Percentiles rank a stretch among this genome's conserved stretches.
Conservation (phyloP, 805 yeast species). For the Teunomyces tritomae region DNA sequence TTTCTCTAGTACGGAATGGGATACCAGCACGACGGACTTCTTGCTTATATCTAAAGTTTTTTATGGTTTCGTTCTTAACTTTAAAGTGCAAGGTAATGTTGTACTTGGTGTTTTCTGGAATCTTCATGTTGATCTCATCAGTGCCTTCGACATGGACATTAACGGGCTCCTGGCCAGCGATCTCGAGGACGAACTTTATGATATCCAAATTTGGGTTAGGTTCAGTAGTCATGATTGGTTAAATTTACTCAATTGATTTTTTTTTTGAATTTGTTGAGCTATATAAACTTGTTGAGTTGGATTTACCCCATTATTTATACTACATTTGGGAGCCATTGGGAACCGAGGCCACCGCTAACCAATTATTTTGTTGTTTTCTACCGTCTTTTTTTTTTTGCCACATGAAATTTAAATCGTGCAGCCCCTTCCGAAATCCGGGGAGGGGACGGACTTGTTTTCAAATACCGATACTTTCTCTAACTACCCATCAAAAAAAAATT, state of each 20-base stretch:
- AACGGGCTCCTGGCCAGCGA: slow-evolving; percentile 27
- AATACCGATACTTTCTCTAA: not conserved
- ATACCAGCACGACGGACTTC: slow-evolving; percentile 36
- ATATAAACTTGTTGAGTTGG: not conserved
- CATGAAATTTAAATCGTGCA: not conserved
- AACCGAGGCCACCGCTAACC: not conserved
- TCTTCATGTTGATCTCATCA: slow-evolving; percentile 25
- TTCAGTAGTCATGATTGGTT: slow-evolving; percentile 6
- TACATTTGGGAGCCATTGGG: not conserved
- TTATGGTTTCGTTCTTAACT: slow-evolving; percentile 26
- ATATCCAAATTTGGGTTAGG: slow-evolving; percentile 34
- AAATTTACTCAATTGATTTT: not conserved
- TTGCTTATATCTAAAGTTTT: slow-evolving; percentile 33
- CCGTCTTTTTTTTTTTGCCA: not conserved
- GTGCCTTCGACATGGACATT: slow-evolving; percentile 26
- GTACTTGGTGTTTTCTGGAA: slow-evolving; percentile 39
- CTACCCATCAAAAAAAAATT: not conserved
- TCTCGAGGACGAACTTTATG: slow-evolving; percentile 25
- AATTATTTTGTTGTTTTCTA: not conserved
- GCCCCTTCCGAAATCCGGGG: not conserved
- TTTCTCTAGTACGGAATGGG: slow-evolving; percentile 27
- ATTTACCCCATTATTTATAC: slow-evolving; percentile 1
- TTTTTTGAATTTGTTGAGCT: not conserved
- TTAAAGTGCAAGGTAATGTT: slow-evolving; percentile 30
- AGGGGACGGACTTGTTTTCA: not conserved